Evolutionary conservation across 805 yeast genomes (phyloP), one percentile per base, ranked within the genome.

Genomic region (Yamadazyma sp.): DNA sequence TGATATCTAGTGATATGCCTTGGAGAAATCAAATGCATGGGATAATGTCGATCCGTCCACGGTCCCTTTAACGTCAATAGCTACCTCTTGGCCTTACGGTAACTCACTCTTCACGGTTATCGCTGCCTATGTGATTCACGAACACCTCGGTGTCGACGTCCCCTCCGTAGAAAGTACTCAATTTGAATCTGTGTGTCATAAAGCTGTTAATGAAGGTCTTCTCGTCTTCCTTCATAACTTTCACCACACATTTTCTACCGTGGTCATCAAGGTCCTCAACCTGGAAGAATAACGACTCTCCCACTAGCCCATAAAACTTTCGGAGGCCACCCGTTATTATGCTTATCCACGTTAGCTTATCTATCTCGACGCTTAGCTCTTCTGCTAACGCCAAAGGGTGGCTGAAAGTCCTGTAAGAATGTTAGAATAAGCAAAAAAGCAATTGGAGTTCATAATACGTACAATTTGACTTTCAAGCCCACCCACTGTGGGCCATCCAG

Each of bases 221-320:
- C 33, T 38, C 41, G 41, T 68, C 73, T 13, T 54, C 56, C 1
- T 37, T 28, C 35, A 60, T 55, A 18, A 63, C 48, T 41, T 62
- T 50, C n/a, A 67, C 35, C 7, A 57, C 38, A 37, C 54, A 47
- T 29, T 40, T n/a, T 37, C 2, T 36, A 17, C 38, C 44, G 4
- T 30, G 29, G 8, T 45, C 38, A 23, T 36, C 44, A 9, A 41
- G 35, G 12, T 48, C 45, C 12, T 62, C 45, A 3, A 64, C 35
- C 32, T 61, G 67, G 42, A 50, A 60, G 35, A 51, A 60, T 6
- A 56, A 23, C 0, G 68, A 50, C 39, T 60, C 62, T 3, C 71
- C 71, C 12, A 58, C 45, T 9, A 64, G 35, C 1, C 71, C 71
- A 37, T 64, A 54, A 19, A 60, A 41, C 26, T 54, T 56, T 5